Evolutionary conservation across 768 basidiomycete genomes (phyloP).

Genomic region (Suillus tomentosus): DNA sequence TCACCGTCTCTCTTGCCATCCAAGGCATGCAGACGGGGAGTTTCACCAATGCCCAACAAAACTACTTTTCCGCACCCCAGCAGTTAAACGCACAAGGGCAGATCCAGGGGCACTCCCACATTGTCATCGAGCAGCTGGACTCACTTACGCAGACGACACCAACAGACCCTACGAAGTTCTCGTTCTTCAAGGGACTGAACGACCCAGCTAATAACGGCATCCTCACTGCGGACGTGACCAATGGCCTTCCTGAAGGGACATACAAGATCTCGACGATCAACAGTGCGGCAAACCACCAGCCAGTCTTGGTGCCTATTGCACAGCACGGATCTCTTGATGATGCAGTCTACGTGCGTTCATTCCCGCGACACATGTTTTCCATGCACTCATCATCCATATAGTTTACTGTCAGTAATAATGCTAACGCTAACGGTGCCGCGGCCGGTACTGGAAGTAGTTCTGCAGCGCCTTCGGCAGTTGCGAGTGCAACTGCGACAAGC

Average conservation of each 20-base stretch:
- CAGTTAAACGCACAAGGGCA: conserved; percentile 50
- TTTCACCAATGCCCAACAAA: conserved; percentile 57
- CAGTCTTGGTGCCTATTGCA: conserved; percentile 56
- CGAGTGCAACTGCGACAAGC: background rate
- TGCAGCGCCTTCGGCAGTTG: conserved; percentile 7
- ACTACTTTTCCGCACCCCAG: conserved; percentile 61
- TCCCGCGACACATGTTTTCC: conserved; percentile 11
- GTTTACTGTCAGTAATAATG: conserved; percentile 35
- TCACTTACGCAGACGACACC: conserved; percentile 45
- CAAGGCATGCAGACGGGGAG: conserved; percentile 49
- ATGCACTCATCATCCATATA: conserved; percentile 18
- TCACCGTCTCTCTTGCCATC: conserved; percentile 54
- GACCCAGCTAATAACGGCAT: conserved; percentile 47
- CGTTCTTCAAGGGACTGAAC: conserved; percentile 57
- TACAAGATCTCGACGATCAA: conserved; percentile 65
- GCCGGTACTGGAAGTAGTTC: conserved; percentile 12
- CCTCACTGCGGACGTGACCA: conserved; percentile 50
- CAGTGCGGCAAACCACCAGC: conserved; percentile 59
- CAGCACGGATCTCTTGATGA: conserved; percentile 66
- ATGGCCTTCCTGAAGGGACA: conserved; percentile 56
- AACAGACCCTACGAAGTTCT: conserved; percentile 52
- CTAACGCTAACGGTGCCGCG: conserved; percentile 4
- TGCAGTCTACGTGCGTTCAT: conserved; percentile 52
- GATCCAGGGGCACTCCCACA: conserved; percentile 60
- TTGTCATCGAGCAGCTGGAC: conserved; percentile 52